Base-by-base conservation (phyloP, 148 eudicot genomes). In the Mesembryanthemum crystallinum region DNA sequence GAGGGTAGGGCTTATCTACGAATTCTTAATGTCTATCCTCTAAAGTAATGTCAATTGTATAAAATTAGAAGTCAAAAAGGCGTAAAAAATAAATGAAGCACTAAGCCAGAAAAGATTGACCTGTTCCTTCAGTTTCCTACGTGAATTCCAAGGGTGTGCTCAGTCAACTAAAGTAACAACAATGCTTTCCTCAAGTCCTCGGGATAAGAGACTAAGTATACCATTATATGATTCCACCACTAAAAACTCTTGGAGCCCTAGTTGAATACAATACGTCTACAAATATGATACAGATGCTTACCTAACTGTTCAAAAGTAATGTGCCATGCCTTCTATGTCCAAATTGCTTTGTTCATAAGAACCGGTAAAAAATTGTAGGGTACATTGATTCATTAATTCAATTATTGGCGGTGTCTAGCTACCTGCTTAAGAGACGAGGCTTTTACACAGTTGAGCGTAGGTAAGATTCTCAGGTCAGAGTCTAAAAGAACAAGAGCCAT, bases 161-260 rank as follows among this genome's bases (percentile, higher is more conserved):
- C 71, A 64, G 83, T 80, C 83, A 80, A 80, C 79, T 64, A 70
- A 75, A 75, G 76, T 71, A 76, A 77, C 63, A 20, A 71, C 52
- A 55, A 43, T 67, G 43, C 73, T 70, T 74, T 79, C 69, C n/a
- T 67, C 23, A 42, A 69, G 63, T 72, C 76, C 57, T 65, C 43
- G 68, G 66, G 74, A 64, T n/a, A 81, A 2, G 70, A 33, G 24
- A 81, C 58, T 30, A 64, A 35, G 35, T 33, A 29, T 35, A 57
- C 71, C 47, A 75, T 68, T 49, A 70, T 80, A 32, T 69, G 49
- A 75, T 51, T 70, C 66, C 57, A 63, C 55, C 64, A 69, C 37
- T 61, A 75, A 20, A 49, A 69, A 54, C 39, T 15, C n/a, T 52
- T 49, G 21, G 10, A 49, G 73, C 73, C 49, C 39, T 52, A 49